Evolutionary conservation across 208 protist genomes (phyloP).

Genomic region (Trypanosoma rangeli): DNA sequence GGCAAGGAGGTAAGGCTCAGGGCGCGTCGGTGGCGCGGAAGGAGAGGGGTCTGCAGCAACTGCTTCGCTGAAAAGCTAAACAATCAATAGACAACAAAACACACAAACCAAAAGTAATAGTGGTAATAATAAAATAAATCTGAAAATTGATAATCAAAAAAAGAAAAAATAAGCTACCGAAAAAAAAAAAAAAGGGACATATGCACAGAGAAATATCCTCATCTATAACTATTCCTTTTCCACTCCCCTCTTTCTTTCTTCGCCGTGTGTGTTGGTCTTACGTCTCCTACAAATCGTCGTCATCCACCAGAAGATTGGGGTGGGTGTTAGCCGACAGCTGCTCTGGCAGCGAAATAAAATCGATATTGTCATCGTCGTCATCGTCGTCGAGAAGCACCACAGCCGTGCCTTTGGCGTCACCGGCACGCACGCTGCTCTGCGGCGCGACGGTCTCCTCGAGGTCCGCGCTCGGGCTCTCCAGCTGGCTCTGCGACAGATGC

Average conservation of each 20-base stretch:
- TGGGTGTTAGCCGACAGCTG: background rate
- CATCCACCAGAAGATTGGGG: conserved; percentile 9
- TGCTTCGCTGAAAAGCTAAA: background rate
- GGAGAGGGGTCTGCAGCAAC: background rate
- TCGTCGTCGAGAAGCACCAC: background rate
- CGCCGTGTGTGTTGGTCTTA: too few relatives aligned
- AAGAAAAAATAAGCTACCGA: too few relatives aligned
- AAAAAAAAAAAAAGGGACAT: background rate
- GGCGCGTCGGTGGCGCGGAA: too few relatives aligned
- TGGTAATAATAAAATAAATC: background rate
- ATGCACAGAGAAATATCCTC: background rate
- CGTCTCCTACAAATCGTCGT: conserved; percentile 22
- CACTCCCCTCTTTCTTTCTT: too few relatives aligned
- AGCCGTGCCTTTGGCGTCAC: background rate
- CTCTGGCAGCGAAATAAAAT: background rate
- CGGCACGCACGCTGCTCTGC: background rate
- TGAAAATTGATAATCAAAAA: conserved; percentile 4
- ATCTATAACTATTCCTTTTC: background rate
- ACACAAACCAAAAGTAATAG: background rate
- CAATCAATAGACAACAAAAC: background rate
- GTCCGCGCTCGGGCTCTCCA: background rate
- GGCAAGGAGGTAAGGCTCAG: background rate
- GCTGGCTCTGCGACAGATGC: background rate
- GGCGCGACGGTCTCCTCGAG: background rate
- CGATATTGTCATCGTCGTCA: conserved; percentile 15